Percentiles rank a stretch among this genome's conserved stretches.
These are phyloP conservation scores for Saccharomycopsis hybrid DNA, from an alignment of 1,139 yeast genomes.

Conservation along the genomic window DNA sequence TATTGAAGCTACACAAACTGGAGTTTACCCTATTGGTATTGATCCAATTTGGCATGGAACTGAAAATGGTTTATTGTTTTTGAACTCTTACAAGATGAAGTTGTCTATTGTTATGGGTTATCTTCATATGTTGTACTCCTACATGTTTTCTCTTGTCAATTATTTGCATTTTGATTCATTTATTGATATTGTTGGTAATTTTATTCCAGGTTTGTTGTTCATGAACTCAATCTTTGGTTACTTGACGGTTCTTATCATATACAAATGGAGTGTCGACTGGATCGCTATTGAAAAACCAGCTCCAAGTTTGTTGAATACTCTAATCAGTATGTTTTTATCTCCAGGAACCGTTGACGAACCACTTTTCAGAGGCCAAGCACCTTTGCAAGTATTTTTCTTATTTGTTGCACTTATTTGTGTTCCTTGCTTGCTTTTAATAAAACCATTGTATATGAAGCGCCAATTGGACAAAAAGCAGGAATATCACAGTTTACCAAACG, in stretches of 20 bases:
- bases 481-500: conserved; percentile 24
- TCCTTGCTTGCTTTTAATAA: conserved; percentile 65
- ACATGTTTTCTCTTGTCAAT: conserved; percentile 61
- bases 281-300: conserved; percentile 60
- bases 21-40: conserved; percentile 61
- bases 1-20: conserved; percentile 47
- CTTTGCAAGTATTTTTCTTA: conserved; percentile 53
- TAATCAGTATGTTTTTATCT: conserved; percentile 72
- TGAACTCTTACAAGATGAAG: conserved; percentile 80
- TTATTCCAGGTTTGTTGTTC: conserved; percentile 70
- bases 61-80: conserved; percentile 64
- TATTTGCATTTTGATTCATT: conserved; percentile 49
- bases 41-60: conserved; percentile 83
- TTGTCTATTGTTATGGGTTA: conserved; percentile 76
- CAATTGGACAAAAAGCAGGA: conserved; percentile 39
- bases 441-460: conserved; percentile 50
- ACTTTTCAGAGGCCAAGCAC: conserved; percentile 57
- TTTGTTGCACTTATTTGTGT: conserved; percentile 63
- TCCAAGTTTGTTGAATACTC: conserved; percentile 75
- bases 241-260: conserved; percentile 61
- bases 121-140: conserved; percentile 71
- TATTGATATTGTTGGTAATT: conserved; percentile 70
- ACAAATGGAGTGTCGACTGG: conserved; percentile 81
- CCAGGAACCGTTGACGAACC: conserved; percentile 70
- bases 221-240: conserved; percentile 85